Evolutionary conservation across 2,329 filamentous ascomycete genomes (phyloP).

Genomic region (Ascochyta viciae-villosae): DNA sequence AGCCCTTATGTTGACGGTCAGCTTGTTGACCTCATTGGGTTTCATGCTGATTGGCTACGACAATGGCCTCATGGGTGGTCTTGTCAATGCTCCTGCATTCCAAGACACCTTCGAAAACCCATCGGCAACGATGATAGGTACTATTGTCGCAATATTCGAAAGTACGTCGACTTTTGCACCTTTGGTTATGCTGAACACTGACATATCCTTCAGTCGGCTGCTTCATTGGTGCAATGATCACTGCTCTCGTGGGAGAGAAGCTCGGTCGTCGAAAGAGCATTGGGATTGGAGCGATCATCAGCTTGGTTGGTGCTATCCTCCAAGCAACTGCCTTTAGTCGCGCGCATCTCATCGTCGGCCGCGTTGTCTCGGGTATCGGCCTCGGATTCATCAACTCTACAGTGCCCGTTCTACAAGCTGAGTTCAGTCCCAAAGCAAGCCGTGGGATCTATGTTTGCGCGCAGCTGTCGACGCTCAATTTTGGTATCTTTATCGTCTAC

Average conservation of each 20-base stretch:
- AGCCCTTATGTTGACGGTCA: constrained; percentile 27
- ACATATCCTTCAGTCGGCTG: constrained; percentile 45
- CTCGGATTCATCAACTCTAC: constrained; percentile 28
- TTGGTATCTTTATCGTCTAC: constrained; percentile 25
- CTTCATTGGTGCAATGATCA: constrained; percentile 48
- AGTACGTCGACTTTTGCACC: constrained; percentile 7
- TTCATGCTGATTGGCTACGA: constrained; percentile 63
- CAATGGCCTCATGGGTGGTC: constrained; percentile 69
- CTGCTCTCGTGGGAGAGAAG: constrained; percentile 59
- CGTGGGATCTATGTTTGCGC: constrained; percentile 28
- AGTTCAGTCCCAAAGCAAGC: constrained; percentile 27
- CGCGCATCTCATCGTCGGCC: constrained; percentile 27
- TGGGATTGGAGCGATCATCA: constrained; percentile 22
- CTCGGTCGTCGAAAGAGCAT: constrained; percentile 55
- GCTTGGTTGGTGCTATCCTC: constrained; percentile 22
- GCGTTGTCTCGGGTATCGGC: constrained; percentile 41
- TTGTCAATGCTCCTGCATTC: constrained; percentile 72
- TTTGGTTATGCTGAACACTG: background rate
- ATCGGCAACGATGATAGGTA: constrained; percentile 27
- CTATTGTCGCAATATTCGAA: constrained; percentile 29
- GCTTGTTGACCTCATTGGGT: constrained; percentile 25
- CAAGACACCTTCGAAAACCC: constrained; percentile 35
- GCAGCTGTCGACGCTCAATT: constrained; percentile 26
- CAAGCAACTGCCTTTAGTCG: constrained; percentile 22
- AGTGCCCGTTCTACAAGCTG: constrained; percentile 24